Base-by-base conservation (phyloP, 495 filamentous ascomycete species). In the Hypoxylon intermedium region DNA sequence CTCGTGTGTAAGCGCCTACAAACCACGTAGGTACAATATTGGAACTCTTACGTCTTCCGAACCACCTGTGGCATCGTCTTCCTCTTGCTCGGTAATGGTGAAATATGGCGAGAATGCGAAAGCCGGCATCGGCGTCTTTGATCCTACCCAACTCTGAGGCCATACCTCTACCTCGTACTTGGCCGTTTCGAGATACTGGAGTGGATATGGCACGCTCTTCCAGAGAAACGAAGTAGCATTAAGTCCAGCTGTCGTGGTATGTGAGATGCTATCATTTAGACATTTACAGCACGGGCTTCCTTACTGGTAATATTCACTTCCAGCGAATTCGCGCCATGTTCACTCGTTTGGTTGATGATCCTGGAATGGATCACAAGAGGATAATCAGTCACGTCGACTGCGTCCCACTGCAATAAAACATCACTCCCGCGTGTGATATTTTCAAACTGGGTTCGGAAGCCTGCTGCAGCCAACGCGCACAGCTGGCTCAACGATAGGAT, bases 141-240 rank as follows among this genome's bases (percentile, higher is more conserved):
- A 33, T 26, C 24, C 55, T 11, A n/a, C 53, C 42, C 23, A 47
- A 9, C 45, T 41, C 11, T 60, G 65, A 52, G 53, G 53, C 49
- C 68, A 57, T 16, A 77, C 34, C 46, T 77, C 71, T 43, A 79
- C 55, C 53, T 77, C 67, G 20, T 79, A 79, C 36, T 71, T 54
- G 1, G 75, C 75, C 4, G 58, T 59, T 15, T 58, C 37, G 34
- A 75, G 31, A 65, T 72, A 73, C 0, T 66, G 69, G 2, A 79
- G 66, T 4, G 76, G 76, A 31, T 68, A 77, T 5, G 76, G 76
- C 13, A 70, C 55, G 19, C 57, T 65, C 7, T 60, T 52, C 76
- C 76, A 79, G 0, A 58, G 37, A 50, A 65, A 77, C 13, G 70
- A 72, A 33, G 58, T 71, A n/a, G 56, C 53, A 12, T 37, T 72